These are phyloP conservation scores for Syncephalastrum contaminatum DNA, from an alignment of 371 early-diverging fungal species.

Conservation along the genomic window DNA sequence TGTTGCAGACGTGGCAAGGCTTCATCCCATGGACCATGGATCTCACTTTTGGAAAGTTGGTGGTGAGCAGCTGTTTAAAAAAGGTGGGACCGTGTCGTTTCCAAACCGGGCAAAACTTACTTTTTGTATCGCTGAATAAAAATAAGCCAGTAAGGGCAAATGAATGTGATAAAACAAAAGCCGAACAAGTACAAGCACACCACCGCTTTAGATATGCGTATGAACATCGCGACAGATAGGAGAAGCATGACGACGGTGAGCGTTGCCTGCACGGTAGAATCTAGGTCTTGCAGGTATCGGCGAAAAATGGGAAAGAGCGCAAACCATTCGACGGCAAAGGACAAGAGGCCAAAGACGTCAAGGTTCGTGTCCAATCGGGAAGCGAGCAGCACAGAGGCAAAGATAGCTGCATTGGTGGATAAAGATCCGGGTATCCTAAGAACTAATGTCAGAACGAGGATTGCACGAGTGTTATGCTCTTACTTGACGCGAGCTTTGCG, in stretches of 20 bases:
- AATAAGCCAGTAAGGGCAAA: constrained; percentile 90
- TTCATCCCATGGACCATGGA: constrained; percentile 97
- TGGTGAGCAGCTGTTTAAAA: neutral
- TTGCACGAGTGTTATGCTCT: constrained; percentile 5
- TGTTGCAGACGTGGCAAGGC: constrained; percentile 75
- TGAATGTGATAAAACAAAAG: constrained; percentile 77
- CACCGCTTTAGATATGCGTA: constrained; percentile 70
- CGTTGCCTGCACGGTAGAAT: constrained; percentile 54
- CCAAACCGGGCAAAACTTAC: constrained; percentile 46
- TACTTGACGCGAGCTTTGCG: constrained; percentile 52
- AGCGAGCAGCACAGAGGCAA: constrained; percentile 93
- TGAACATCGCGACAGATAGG: constrained; percentile 59
- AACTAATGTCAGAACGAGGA: constrained; percentile 5
- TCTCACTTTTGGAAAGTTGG: constrained; percentile 61
- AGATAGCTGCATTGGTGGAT: constrained; percentile 94
- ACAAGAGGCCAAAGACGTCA: constrained; percentile 88
- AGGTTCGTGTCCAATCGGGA: constrained; percentile 79
- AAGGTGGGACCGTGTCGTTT: neutral
- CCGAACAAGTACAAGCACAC: constrained; percentile 66
- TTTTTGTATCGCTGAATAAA: constrained; percentile 93
- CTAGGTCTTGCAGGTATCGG: constrained; percentile 71
- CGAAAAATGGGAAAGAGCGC: constrained; percentile 90
- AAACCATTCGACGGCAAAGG: constrained; percentile 90
- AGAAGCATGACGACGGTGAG: constrained; percentile 64
- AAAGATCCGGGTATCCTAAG: constrained; percentile 87